Percentiles rank a stretch among this genome's conserved stretches.
These are phyloP conservation scores for Jackrogersella minutella DNA, from an alignment of 495 filamentous ascomycete species.

Conservation along the genomic window DNA sequence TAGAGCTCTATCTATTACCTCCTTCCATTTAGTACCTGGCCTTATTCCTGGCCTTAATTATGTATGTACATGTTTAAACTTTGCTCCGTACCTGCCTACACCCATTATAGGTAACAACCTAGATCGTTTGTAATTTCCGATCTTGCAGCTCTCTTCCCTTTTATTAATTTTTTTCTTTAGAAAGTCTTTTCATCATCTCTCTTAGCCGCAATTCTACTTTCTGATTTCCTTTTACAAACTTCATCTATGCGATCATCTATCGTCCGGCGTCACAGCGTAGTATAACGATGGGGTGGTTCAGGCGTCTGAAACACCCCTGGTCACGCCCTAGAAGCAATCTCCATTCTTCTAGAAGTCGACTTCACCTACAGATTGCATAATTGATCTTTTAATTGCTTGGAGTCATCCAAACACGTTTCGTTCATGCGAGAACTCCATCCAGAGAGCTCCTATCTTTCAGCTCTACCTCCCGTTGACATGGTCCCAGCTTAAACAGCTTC, in stretches of 20 bases:
- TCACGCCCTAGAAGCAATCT: conserved; percentile 51
- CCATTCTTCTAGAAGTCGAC: conserved; percentile 56
- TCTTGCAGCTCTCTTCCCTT: conserved; percentile 36
- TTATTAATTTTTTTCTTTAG: conserved; percentile 18
- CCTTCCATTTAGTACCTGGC: background rate
- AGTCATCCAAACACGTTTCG: conserved; percentile 56
- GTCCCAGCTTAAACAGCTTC: conserved; percentile 39
- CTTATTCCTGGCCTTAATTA: conserved; percentile 3
- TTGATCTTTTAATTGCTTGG: conserved; percentile 59
- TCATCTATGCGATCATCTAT: conserved; percentile 23
- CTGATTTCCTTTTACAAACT: conserved; percentile 15
- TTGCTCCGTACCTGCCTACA: conserved; percentile 24
- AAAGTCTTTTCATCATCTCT: conserved; percentile 3
- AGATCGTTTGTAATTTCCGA: conserved; percentile 42
- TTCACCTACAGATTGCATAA: conserved; percentile 59
- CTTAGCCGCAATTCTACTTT: conserved; percentile 24
- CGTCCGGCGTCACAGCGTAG: conserved; percentile 17
- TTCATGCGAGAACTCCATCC: conserved; percentile 55
- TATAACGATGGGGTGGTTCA: conserved; percentile 34
- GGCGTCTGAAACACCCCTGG: conserved; percentile 41
- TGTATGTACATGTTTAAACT: conserved; percentile 20
- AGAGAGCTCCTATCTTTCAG: conserved; percentile 37
- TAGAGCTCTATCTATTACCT: conserved; percentile 8
- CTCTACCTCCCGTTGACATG: conserved; percentile 39
- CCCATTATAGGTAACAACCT: conserved; percentile 2